Base-by-base conservation (phyloP, 2,329 filamentous ascomycete genomes). In the Herpotrichia juniperi region DNA sequence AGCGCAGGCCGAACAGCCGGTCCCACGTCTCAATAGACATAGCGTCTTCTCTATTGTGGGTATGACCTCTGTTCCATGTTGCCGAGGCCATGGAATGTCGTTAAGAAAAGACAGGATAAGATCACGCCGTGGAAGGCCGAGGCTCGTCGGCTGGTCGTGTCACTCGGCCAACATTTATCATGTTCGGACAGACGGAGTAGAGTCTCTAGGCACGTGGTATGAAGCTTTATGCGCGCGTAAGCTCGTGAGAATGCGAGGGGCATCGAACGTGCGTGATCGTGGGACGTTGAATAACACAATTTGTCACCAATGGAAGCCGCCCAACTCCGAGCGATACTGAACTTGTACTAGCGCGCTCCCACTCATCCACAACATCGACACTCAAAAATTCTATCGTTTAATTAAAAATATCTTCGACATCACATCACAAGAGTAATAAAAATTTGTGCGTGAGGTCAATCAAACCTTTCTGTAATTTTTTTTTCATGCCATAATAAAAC, bases 61-160 rank as follows among this genome's bases (percentile, higher is more conserved):
- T 31, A 42, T 34, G 32, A 3, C 19, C n/a, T 5, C 5, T 42
- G 48, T 37, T 54, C 48, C 51, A 54, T 54, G 26, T 54, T 54
- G 24, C 51, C 51, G 51, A 54, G 43, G 31, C 22, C 47, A 47
- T 28, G 43, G 28, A 26, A 25, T 46, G 7, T 21, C 19, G 37
- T 22, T 21, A 40, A 40, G 25, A 21, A 12, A 40, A 40, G 37
- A 21, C 37, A 40, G 37, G 25, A 14, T 7, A 24, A 24, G 37
- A 40, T 19, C 21, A 21, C 16, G 37, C 3, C 37, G 25, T 40
- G 37, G 21, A 25, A 25, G n/a, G 37, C 37, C 37, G 37, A 40
- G 37, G 37, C 21, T 40, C 19, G 22, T 28, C 26, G 26, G 26
- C 26, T 28, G 19, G 10, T n/a, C 22, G 19, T 11, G 37, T 24